A percentile compares a stretch with the other conserved stretches of the same genome.
These are phyloP conservation scores for Tetracentron sinense DNA, from an alignment of 164 flowering plant species.

Conservation along the genomic window DNA sequence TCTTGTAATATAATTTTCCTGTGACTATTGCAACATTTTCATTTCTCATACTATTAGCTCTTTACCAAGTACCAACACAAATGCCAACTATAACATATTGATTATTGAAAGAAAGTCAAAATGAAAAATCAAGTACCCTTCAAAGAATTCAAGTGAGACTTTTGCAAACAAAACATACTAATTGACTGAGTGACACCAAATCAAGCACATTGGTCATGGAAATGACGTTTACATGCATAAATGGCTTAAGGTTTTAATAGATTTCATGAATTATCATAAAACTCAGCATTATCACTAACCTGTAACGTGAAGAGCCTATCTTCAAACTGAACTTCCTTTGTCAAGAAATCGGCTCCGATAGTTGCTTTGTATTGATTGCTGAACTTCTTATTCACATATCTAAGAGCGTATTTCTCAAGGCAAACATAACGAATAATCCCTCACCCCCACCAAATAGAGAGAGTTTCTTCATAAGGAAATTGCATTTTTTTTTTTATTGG, in stretches of 20 bases:
- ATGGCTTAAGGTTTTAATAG: neutral
- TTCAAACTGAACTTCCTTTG: slow-evolving; percentile 85
- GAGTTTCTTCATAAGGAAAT: neutral
- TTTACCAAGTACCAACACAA: neutral
- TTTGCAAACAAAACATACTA: neutral
- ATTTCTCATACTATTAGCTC: neutral
- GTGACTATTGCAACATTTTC: neutral
- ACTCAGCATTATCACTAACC: slow-evolving; percentile 29
- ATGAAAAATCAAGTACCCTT: too few species aligned
- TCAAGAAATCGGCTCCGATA: slow-evolving; percentile 88
- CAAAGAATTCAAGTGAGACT: too few species aligned
- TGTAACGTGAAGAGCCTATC: slow-evolving; percentile 84
- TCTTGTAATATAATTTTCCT: too few species aligned
- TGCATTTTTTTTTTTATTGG: too few species aligned
- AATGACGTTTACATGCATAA: neutral
- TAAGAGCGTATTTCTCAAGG: slow-evolving; percentile 28
- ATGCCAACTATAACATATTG: neutral
- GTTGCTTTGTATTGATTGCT: slow-evolving; percentile 92
- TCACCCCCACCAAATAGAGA: neutral
- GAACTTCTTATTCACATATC: slow-evolving; percentile 84
- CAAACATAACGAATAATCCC: too few species aligned
- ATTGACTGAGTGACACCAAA: neutral
- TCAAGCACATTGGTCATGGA: neutral
- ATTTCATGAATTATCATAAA: neutral
- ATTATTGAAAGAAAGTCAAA: too few species aligned